Evolutionary conservation across 1,284 basidiomycete genomes (phyloP), one percentile per base, ranked within the genome.

Genomic region (Ceratobasidium theobromae): DNA sequence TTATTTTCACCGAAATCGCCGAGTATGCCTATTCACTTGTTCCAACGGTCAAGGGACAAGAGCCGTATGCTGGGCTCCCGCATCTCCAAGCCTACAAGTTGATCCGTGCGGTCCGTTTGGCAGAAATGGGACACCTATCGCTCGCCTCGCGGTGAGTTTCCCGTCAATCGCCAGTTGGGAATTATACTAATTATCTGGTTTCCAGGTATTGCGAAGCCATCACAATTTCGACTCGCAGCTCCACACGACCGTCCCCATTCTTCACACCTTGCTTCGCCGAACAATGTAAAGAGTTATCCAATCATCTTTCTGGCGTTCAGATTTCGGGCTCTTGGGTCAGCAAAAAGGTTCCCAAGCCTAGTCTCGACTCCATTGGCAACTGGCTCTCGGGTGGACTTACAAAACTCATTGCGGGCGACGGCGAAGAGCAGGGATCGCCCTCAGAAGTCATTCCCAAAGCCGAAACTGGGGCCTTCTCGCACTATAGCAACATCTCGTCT

Each of bases 161-260:
- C 3, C 35, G n/a, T 27, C 27, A 30, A 23, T 12, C 16, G 32
- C 21, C n/a, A n/a, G 21, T 33, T 54, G 40, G 64, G 32, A 25
- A 33, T 66, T 30, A 32, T 21, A 12, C n/a, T 54, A 51, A 27
- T 60, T 23, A 46, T 43, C 14, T 40, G 23, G 41, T 30, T 4
- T n/a, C n/a, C 69, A 95, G 93, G 72, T 99, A 99, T 75, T 98
- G 94, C 75, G 93, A 98, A 69, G 93, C 96, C 1, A 91, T 99
- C 69, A 85, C 87, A 11, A 79, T 83, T 11, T 84, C 85, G 18
- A 76, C 94, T 68, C 80, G 79, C 68, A 53, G 72, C 18, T 73
- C 74, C 33, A 79, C 76, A 55, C 86, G 87, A 65, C 77, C 79
- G 21, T 90, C 91, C 5, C 84, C 85, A 0, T 91, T 86, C 75